Evolutionary conservation across 2,329 filamentous ascomycete genomes (phyloP).

Genomic region (Hymenoscyphus scutula): DNA sequence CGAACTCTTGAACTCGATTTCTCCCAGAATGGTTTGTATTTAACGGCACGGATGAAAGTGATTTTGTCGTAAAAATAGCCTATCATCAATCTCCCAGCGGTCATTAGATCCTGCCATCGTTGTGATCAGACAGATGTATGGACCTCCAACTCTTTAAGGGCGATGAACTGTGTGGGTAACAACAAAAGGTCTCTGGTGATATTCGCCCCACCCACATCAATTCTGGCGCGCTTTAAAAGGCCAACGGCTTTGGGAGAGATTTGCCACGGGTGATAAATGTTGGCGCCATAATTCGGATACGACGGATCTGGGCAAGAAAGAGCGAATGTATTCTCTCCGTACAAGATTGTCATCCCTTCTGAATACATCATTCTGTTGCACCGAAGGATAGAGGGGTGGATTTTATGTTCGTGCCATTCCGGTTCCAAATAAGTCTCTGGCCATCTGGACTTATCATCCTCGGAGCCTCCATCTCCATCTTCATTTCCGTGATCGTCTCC

Average conservation of each 20-base stretch:
- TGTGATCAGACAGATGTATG: not conserved
- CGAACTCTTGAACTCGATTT: not conserved
- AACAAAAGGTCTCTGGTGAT: not conserved
- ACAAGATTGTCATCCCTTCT: not conserved
- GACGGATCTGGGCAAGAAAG: no score
- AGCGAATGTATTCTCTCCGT: not conserved
- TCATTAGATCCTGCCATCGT: not conserved
- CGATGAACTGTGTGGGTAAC: not conserved
- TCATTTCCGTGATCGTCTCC: not conserved
- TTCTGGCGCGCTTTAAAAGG: not conserved
- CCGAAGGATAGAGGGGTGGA: not conserved
- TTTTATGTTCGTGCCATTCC: not conserved
- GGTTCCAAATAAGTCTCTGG: not conserved
- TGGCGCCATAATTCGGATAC: no score
- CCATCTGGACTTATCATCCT: no score
- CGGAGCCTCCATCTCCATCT: not conserved
- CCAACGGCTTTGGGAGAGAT: not conserved
- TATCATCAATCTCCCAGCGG: not conserved
- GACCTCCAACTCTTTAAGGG: not conserved
- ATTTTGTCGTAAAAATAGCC: not conserved
- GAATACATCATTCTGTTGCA: not conserved
- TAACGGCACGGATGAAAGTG: not conserved
- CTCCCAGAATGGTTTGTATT: not conserved
- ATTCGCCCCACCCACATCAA: not conserved
- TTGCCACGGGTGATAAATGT: not conserved